Conservation (phyloP, 345 rosid species). For the Jatropha curcas region DNA sequence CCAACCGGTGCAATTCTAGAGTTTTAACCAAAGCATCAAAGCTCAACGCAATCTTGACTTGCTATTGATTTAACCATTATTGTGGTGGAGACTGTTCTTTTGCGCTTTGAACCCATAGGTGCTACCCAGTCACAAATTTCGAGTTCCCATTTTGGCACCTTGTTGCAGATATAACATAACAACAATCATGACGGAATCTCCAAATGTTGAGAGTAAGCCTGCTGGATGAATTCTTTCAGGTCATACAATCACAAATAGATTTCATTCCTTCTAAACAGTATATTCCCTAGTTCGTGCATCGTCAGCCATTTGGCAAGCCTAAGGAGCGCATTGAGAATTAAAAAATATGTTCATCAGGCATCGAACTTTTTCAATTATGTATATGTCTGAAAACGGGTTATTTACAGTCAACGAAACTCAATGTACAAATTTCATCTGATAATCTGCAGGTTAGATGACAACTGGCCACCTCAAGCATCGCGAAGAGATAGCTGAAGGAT, state of each 20-base stretch:
- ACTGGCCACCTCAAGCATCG: constrained; percentile 13
- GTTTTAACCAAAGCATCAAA: too few relatives aligned
- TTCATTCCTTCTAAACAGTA: neutral
- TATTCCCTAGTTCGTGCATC: neutral
- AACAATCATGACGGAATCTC: neutral
- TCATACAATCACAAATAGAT: neutral
- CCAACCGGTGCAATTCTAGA: too few relatives aligned
- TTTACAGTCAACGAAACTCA: neutral
- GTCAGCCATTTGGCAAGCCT: constrained; percentile 4
- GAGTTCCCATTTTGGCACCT: neutral
- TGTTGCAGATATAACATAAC: neutral
- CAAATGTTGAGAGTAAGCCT: neutral
- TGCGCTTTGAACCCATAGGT: neutral
- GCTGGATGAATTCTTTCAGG: neutral
- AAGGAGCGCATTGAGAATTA: neutral
- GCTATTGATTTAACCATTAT: too few relatives aligned
- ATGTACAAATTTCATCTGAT: neutral
- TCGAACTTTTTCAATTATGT: neutral
- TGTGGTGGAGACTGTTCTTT: too few relatives aligned
- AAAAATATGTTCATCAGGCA: constrained; percentile 1
- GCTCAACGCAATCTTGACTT: too few relatives aligned
- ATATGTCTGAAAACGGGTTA: neutral
- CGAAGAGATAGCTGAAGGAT: constrained; percentile 31
- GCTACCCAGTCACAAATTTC: neutral
- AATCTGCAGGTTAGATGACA: constrained; percentile 35